Percentiles rank a stretch among this genome's conserved stretches.
phyloP scores from a whole-genome alignment of 2,329 filamentous ascomycete species.

The Fusarium protoensiforme region DNA sequence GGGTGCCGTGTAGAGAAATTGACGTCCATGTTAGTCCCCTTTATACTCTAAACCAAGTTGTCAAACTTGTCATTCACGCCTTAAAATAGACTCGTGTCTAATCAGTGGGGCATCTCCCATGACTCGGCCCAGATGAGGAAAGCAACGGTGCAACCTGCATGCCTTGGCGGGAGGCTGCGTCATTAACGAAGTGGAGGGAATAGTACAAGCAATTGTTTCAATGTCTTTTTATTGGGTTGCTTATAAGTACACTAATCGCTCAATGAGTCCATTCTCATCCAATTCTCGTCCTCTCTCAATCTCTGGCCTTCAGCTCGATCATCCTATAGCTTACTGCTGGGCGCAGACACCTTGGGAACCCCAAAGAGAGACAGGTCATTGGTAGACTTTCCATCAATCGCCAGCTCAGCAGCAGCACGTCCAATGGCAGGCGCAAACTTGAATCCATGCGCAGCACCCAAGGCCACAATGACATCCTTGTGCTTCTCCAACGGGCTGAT shows the following conservation, averaged over 20 bases:
- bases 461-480: constrained; percentile 26
- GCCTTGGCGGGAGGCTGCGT: too few relatives aligned
- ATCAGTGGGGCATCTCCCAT: too few relatives aligned
- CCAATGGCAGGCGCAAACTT: constrained; percentile 43
- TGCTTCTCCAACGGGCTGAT: constrained; percentile 32
- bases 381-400: constrained; percentile 34
- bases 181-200: too few relatives aligned
- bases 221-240: not conserved
- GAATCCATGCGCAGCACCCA: constrained; percentile 38
- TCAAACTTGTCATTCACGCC: too few relatives aligned
- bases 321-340: not conserved
- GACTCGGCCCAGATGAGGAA: too few relatives aligned
- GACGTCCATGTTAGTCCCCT: too few relatives aligned
- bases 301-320: not conserved
- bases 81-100: too few relatives aligned
- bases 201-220: not conserved
- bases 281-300: not conserved
- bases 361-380: constrained; percentile 35
- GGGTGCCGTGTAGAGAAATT: too few relatives aligned
- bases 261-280: not conserved
- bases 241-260: not conserved
- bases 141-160: too few relatives aligned
- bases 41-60: too few relatives aligned
- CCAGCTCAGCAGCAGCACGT: constrained; percentile 39
- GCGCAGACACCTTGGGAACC: not conserved